These are phyloP conservation scores for Galeopsis tetrahit DNA, from an alignment of 257 asterid genomes.

Conservation along the genomic window DNA sequence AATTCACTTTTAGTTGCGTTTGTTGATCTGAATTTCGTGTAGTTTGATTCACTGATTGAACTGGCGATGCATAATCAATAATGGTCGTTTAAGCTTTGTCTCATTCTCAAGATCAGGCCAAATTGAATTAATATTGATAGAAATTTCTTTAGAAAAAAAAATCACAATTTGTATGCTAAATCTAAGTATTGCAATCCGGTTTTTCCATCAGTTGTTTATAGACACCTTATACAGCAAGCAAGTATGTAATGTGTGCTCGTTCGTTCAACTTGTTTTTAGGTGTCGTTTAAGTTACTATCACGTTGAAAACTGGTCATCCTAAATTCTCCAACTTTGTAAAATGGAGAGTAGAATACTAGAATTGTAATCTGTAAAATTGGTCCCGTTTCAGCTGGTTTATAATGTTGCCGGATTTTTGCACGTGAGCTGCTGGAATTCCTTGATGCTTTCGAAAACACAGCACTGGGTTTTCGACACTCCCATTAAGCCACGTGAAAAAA, in stretches of 20 bases:
- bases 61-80: neutral
- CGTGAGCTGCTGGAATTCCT: too few relatives aligned
- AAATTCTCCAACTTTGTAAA: neutral
- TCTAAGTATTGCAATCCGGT: neutral
- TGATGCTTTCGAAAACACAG: too few relatives aligned
- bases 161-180: neutral
- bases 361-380: neutral
- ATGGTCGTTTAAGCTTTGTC: neutral
- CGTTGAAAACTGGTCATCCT: neutral
- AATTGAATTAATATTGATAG: neutral
- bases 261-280: neutral
- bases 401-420: neutral
- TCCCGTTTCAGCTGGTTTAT: neutral
- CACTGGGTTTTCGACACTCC: too few relatives aligned
- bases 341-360: too few relatives aligned
- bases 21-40: neutral
- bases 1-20: constrained; percentile 10
- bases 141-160: neutral
- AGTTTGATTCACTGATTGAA: constrained; percentile 10
- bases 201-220: neutral
- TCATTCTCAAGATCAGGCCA: neutral
- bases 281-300: neutral
- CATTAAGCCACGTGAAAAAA: neutral
- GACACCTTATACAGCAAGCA: neutral
- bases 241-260: neutral